Evolutionary conservation across 257 asterid species (phyloP).

Genomic region (Lithospermum erythrorhizon): DNA sequence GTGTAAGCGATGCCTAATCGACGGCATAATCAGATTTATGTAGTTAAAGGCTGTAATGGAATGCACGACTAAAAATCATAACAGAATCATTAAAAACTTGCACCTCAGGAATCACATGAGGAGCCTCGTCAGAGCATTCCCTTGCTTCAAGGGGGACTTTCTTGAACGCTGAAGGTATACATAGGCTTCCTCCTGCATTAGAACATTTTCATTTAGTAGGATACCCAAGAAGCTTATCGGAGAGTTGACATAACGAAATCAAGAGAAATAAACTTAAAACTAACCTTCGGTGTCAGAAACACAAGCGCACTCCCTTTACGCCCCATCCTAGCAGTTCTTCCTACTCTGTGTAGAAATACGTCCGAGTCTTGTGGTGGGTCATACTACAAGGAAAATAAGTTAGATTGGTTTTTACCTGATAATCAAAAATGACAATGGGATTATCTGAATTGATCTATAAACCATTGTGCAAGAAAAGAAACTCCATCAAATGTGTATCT

Average conservation of each 20-base stretch:
- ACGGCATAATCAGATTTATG: too few relatives aligned
- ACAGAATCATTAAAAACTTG: neutral
- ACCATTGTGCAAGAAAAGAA: neutral
- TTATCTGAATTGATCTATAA: neutral
- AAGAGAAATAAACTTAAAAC: neutral
- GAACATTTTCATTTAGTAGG: slow-evolving; percentile 9
- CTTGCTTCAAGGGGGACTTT: slow-evolving; percentile 71
- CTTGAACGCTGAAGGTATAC: slow-evolving; percentile 58
- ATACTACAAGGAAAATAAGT: slow-evolving; percentile 38
- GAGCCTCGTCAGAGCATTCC: slow-evolving; percentile 38
- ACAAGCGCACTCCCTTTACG: slow-evolving; percentile 78
- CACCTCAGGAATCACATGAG: slow-evolving; percentile 70
- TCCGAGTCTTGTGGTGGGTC: slow-evolving; percentile 96
- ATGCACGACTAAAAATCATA: too few relatives aligned
- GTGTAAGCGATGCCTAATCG: too few relatives aligned
- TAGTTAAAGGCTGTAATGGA: too few relatives aligned
- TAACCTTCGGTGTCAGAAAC: slow-evolving; percentile 75
- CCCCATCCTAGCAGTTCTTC: slow-evolving; percentile 97
- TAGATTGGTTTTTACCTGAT: slow-evolving; percentile 11
- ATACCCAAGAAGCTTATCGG: slow-evolving; percentile 2
- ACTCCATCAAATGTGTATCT: neutral
- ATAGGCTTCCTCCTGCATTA: slow-evolving; percentile 77
- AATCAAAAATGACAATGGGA: neutral
- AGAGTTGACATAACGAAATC: neutral
- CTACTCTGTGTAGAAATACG: slow-evolving; percentile 89